Conservation (phyloP, 2,329 filamentous ascomycete genomes). For the Sphaerulina populicola region DNA sequence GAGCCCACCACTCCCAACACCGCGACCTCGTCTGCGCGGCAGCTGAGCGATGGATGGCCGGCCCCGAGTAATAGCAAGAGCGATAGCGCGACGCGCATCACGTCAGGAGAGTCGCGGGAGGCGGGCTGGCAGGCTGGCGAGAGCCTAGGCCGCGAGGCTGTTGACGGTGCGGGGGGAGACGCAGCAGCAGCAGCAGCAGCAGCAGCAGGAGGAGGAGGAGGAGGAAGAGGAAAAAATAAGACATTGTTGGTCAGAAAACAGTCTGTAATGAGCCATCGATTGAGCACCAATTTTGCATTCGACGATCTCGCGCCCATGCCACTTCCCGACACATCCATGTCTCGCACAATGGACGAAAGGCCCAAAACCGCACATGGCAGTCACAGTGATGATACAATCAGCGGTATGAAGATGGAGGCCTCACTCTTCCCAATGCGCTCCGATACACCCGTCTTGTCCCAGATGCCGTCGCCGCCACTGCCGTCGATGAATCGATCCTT, state of each 20-base stretch:
- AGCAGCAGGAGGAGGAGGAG: no score
- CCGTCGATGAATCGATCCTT: constrained; percentile 27
- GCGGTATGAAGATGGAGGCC: constrained; percentile 17
- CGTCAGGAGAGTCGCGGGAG: constrained; percentile 1
- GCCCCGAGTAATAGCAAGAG: background rate
- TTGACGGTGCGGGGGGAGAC: background rate
- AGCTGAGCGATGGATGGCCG: constrained; percentile 22
- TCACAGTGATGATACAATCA: constrained; percentile 5
- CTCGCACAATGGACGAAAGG: constrained; percentile 1
- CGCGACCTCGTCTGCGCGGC: constrained; percentile 10
- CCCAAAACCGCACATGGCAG: constrained; percentile 17
- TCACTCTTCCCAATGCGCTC: constrained; percentile 21
- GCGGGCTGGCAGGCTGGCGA: background rate
- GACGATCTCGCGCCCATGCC: constrained; percentile 7
- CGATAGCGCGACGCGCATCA: constrained; percentile 1
- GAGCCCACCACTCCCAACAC: constrained; percentile 11
- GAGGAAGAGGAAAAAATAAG: no score
- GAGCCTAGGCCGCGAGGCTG: background rate
- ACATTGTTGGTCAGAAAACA: constrained; percentile 5
- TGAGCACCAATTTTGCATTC: constrained; percentile 17
- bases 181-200: no score
- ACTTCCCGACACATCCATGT: constrained; percentile 3
- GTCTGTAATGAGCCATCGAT: constrained; percentile 11
- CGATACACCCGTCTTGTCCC: constrained; percentile 8
- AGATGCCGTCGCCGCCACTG: constrained; percentile 11